Conservation (phyloP, 208 protist genomes). For the Perkinsela sp. region DNA sequence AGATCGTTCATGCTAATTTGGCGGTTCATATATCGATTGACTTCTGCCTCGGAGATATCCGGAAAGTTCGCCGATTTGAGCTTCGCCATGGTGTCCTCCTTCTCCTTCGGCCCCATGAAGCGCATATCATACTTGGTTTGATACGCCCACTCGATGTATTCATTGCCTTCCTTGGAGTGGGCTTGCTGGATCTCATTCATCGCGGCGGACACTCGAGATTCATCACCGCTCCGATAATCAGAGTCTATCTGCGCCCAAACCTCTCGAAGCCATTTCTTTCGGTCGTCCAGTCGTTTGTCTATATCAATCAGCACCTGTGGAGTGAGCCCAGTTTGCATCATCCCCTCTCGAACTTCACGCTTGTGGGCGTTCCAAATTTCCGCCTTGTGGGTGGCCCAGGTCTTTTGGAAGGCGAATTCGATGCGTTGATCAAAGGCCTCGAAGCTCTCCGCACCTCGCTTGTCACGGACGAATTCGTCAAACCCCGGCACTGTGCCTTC, state of each 20-base stretch:
- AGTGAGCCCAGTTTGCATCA: constrained; percentile 20
- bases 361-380: constrained; percentile 51
- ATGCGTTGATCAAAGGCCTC: constrained; percentile 55
- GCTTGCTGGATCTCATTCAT: constrained; percentile 32
- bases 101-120: constrained; percentile 19
- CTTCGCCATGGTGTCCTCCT: constrained; percentile 11
- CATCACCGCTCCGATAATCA: constrained; percentile 37
- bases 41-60: constrained; percentile 34
- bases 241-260: constrained; percentile 56
- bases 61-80: constrained; percentile 20
- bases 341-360: constrained; percentile 13
- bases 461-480: constrained; percentile 30
- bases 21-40: constrained; percentile 31
- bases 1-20: constrained; percentile 28
- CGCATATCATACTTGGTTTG: constrained; percentile 24
- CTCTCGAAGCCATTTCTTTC: constrained; percentile 33
- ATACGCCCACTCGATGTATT: constrained; percentile 58
- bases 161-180: constrained; percentile 28
- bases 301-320: constrained; percentile 24
- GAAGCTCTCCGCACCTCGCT: constrained; percentile 23
- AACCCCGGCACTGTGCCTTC: constrained; percentile 6
- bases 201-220: constrained; percentile 18
- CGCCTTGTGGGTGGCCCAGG: constrained; percentile 20
- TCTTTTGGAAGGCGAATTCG: constrained; percentile 25
- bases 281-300: constrained; percentile 18